Base-by-base conservation (phyloP, 352 stramenopile species). In the Globisporangium middletonii region DNA sequence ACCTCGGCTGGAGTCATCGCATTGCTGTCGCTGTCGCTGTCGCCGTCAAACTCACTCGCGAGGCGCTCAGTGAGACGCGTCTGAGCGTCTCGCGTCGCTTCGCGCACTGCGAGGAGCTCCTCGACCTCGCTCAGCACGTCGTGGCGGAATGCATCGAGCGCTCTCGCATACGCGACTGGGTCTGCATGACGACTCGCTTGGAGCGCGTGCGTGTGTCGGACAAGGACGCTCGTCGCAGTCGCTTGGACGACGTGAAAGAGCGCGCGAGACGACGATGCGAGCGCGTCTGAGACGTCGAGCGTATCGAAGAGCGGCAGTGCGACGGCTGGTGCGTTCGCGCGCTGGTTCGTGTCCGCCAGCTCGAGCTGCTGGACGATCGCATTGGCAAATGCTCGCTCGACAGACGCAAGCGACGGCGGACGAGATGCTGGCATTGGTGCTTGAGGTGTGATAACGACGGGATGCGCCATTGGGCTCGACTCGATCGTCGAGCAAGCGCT, bases 161-260 rank as follows among this genome's bases (percentile, higher is more conserved):
- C 33, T 38, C 33, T 38, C 33, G 33, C 33, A 9, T 38, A 11
- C 6, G 33, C 33, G 33, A 2, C 33, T 3, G 33, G 9, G 33
- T 38, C 33, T 9, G 9, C 33, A 12, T 38, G 33, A 12, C 33
- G 33, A 38, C 33, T 38, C 33, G 33, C 33, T 9, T 12, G 33
- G 7, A 38, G 33, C 33, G 33, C 33, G 33, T 7, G 9, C 41
- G 16, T 4, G 15, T 38, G 41, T 2, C 6, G 30, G 26, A 3
- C n/a, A n/a, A 71, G 53, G 27, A 44, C 60, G 23, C 47, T 53
- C 13, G 26, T 33, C 18, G 64, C 64, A 26, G 70, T 35, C n/a
- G 62, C 54, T 53, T 63, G 41, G 16, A 71, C 46, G 19, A 50
- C 57, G n/a, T 77, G 57, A 12, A 64, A 73, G 30, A 76, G 52